Percentiles rank a stretch among this genome's conserved stretches.
Evolutionary conservation across 768 basidiomycete species (phyloP).

Genomic region (Agaricus subrufescens): DNA sequence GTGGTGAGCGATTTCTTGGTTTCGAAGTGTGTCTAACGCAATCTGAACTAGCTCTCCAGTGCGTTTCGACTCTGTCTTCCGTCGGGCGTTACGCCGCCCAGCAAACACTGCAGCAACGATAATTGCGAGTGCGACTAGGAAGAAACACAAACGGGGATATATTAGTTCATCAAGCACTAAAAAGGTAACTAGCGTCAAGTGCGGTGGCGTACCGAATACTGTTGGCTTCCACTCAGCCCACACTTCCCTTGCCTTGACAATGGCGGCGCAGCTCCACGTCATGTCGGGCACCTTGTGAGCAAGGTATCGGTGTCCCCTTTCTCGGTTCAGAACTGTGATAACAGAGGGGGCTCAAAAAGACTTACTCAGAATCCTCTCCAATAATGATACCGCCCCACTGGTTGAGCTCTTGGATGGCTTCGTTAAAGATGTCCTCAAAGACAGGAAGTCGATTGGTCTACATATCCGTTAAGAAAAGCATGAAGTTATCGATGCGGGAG

Average conservation of each 20-base stretch:
- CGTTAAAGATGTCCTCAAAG: slow-evolving; percentile 73
- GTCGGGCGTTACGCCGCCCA: slow-evolving; percentile 43
- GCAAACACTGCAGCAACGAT: slow-evolving; percentile 24
- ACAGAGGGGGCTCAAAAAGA: slow-evolving; percentile 14
- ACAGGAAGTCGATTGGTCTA: slow-evolving; percentile 51
- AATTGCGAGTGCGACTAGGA: slow-evolving; percentile 26
- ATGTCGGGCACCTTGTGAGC: slow-evolving; percentile 70
- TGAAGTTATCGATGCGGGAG: slow-evolving; percentile 1
- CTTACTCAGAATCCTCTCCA: slow-evolving; percentile 62
- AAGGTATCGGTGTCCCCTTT: slow-evolving; percentile 67
- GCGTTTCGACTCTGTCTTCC: slow-evolving; percentile 55
- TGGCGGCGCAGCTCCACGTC: slow-evolving; percentile 60
- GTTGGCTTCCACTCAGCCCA: slow-evolving; percentile 68
- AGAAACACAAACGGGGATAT: slow-evolving; percentile 12
- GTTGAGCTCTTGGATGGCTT: slow-evolving; percentile 73
- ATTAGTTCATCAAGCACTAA: slow-evolving; percentile 14
- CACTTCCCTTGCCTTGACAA: slow-evolving; percentile 57
- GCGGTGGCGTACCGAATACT: slow-evolving; percentile 48
- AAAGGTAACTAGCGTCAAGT: background rate
- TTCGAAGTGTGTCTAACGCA: slow-evolving; percentile 73
- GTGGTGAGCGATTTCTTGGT: slow-evolving; percentile 80
- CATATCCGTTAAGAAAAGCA: slow-evolving; percentile 3
- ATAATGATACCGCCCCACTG: slow-evolving; percentile 71
- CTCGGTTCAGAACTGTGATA: slow-evolving; percentile 9
- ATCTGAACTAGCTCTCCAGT: slow-evolving; percentile 73